Conservation (phyloP, 805 yeast species). For the Saccharomycopsis babjevae region DNA sequence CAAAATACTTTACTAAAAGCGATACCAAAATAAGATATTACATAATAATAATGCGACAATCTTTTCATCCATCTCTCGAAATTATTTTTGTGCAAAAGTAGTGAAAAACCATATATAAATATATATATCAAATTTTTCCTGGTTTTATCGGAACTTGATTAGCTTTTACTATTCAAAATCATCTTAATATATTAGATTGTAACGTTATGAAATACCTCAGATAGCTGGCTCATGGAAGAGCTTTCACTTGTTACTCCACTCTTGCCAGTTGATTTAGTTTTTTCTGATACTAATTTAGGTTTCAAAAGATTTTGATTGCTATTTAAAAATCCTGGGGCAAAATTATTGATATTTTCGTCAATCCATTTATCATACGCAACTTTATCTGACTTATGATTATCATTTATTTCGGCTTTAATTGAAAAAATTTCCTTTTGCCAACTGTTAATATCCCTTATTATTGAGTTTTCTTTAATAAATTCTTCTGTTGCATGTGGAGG, state of each 20-base stretch:
- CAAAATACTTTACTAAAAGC: no score
- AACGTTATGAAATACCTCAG: neutral
- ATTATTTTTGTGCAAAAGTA: no score
- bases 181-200: neutral
- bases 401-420: neutral
- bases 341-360: conserved; percentile 11
- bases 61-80: no score
- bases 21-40: no score
- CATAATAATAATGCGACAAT: no score
- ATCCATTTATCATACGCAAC: conserved; percentile 9
- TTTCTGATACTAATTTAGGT: conserved; percentile 1
- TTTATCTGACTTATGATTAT: neutral
- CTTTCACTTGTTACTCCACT: neutral
- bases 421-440: conserved; percentile 5
- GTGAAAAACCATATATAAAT: no score
- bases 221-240: neutral
- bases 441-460: conserved; percentile 6
- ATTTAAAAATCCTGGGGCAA: conserved; percentile 18
- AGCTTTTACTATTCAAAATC: no score
- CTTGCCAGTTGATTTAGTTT: neutral
- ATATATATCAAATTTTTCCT: no score
- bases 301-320: conserved; percentile 2
- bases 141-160: no score
- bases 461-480: neutral
- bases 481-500: neutral